Conservation (phyloP, 805 yeast genomes). For the Candida lessepsii region DNA sequence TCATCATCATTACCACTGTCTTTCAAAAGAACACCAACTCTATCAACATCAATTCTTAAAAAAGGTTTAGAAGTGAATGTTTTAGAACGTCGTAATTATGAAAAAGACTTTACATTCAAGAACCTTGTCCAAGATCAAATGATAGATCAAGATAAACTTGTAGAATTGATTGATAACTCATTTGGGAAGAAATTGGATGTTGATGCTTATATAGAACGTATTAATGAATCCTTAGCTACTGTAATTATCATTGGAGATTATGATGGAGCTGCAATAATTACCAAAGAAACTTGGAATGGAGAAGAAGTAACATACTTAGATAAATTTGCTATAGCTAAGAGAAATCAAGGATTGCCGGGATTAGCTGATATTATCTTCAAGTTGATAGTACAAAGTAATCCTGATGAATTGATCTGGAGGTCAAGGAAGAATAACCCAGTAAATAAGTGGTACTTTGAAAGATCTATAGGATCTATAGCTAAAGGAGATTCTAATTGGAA, state of each 20-base stretch:
- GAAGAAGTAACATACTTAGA: slow-evolving; percentile 73
- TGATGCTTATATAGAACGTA: slow-evolving; percentile 63
- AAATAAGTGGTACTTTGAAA: slow-evolving; percentile 95
- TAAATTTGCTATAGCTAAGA: slow-evolving; percentile 85
- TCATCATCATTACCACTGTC: slow-evolving; percentile 85
- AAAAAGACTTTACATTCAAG: slow-evolving; percentile 38
- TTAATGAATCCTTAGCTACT: slow-evolving; percentile 67
- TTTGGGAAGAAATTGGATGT: slow-evolving; percentile 69
- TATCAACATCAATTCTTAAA: slow-evolving; percentile 76
- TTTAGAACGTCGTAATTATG: slow-evolving; percentile 28
- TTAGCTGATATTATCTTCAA: slow-evolving; percentile 93
- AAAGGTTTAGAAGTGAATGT: slow-evolving; percentile 65
- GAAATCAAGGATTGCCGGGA: slow-evolving; percentile 87
- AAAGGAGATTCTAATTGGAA: slow-evolving; percentile 38
- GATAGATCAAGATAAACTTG: slow-evolving; percentile 58
- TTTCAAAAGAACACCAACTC: slow-evolving; percentile 51
- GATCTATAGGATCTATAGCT: slow-evolving; percentile 68
- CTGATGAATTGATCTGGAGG: slow-evolving; percentile 82
- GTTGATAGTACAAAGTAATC: slow-evolving; percentile 65
- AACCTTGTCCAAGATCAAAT: slow-evolving; percentile 33
- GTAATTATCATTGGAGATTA: slow-evolving; percentile 88
- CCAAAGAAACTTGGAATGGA: slow-evolving; percentile 59
- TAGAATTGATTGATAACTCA: slow-evolving; percentile 69
- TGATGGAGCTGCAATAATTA: slow-evolving; percentile 91
- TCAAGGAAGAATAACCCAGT: slow-evolving; percentile 86